Evolutionary conservation across 2,329 filamentous ascomycete genomes (phyloP).

Genomic region (Keithomyces neogunnii): DNA sequence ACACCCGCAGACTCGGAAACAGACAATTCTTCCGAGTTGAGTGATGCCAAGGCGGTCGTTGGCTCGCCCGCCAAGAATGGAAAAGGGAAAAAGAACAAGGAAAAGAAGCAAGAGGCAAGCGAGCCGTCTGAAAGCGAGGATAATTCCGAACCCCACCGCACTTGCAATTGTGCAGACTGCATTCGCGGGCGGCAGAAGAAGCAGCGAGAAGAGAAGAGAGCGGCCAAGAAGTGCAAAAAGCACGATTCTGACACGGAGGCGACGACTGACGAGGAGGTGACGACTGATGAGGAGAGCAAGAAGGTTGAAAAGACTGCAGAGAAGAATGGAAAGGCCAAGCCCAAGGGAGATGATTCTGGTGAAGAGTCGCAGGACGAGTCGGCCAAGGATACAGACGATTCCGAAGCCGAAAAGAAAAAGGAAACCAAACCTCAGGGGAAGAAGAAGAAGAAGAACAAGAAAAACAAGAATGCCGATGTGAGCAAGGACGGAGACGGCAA

Average conservation of each 20-base stretch:
- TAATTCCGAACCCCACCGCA: conserved; percentile 26
- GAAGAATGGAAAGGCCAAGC: conserved; percentile 12
- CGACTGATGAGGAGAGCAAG: conserved; percentile 9
- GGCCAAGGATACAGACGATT: conserved; percentile 12
- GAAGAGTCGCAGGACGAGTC: conserved; percentile 15
- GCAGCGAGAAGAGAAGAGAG: conserved; percentile 5
- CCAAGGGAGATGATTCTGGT: conserved; percentile 10
- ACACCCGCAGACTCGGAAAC: conserved; percentile 15
- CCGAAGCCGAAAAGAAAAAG: conserved; percentile 10
- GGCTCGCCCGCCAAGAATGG: conserved; percentile 10
- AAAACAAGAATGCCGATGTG: conserved; percentile 4
- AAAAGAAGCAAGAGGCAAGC: neutral
- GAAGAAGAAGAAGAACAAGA: neutral
- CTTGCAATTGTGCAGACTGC: conserved; percentile 19
- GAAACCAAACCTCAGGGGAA: conserved; percentile 10
- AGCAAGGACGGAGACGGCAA: conserved; percentile 10
- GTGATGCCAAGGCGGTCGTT: conserved; percentile 11
- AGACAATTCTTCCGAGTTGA: conserved; percentile 9
- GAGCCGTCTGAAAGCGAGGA: conserved; percentile 17
- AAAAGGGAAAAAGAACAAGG: conserved; percentile 14
- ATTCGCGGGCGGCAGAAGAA: conserved; percentile 11
- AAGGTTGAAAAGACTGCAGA: conserved; percentile 13
- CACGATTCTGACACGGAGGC: conserved; percentile 7
- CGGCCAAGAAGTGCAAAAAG: conserved; percentile 3
- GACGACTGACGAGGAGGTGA: conserved; percentile 11